Conservation (phyloP, 2,329 filamentous ascomycete genomes). For the Coniochaeta sp. region DNA sequence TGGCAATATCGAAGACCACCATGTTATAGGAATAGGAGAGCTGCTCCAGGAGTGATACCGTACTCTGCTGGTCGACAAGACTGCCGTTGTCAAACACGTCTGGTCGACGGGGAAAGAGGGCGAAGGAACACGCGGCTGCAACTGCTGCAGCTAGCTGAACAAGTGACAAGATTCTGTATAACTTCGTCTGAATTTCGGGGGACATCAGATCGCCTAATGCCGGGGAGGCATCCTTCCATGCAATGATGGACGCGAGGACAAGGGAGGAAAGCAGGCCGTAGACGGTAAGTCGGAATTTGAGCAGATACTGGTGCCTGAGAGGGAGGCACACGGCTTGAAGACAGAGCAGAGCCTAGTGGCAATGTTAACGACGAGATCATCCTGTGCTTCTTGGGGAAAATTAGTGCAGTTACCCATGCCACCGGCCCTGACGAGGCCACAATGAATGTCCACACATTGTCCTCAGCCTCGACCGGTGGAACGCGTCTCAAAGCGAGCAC, state of each 20-base stretch:
- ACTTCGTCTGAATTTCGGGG: background rate
- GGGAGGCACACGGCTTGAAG: slow-evolving; percentile 22
- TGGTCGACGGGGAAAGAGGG: slow-evolving; percentile 22
- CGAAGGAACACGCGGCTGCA: slow-evolving; percentile 16
- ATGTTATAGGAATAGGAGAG: slow-evolving; percentile 24
- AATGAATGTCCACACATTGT: background rate
- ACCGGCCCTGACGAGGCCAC: slow-evolving; percentile 14
- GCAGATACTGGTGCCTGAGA: slow-evolving; percentile 15
- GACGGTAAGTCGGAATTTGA: slow-evolving; percentile 18
- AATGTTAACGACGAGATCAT: background rate
- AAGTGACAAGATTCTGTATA: slow-evolving; percentile 14
- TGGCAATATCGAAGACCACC: slow-evolving; percentile 20
- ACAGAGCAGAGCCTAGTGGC: slow-evolving; percentile 14
- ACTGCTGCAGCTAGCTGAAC: slow-evolving; percentile 16
- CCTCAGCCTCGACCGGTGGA: background rate
- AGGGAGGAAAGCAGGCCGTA: slow-evolving; percentile 18
- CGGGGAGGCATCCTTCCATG: slow-evolving; percentile 18
- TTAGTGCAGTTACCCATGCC: slow-evolving; percentile 13
- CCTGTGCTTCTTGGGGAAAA: background rate
- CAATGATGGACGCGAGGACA: slow-evolving; percentile 13
- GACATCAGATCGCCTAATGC: slow-evolving; percentile 12
- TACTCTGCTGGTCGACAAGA: slow-evolving; percentile 27
- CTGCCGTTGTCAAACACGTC: slow-evolving; percentile 21
- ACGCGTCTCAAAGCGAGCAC: slow-evolving; percentile 7
- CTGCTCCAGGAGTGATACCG: slow-evolving; percentile 19